A percentile compares a stretch with the other conserved stretches of the same genome.
phyloP scores from a whole-genome alignment of 129 eudicot genomes.

The Lactuca sativa region DNA sequence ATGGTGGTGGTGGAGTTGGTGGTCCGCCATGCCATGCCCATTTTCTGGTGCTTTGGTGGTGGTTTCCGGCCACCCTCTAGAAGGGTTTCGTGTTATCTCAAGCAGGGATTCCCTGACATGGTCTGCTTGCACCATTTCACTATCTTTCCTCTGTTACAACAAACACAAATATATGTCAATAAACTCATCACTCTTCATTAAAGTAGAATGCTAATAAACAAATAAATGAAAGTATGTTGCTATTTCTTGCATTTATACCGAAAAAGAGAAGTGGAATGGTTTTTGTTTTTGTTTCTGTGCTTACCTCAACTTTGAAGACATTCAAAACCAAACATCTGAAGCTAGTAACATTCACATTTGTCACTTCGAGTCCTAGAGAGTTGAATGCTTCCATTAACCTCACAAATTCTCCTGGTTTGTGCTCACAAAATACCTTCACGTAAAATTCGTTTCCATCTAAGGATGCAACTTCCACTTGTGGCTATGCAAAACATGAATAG shows the following conservation, averaged over 20 bases:
- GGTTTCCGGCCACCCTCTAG: conserved; percentile 50
- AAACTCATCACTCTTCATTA: neutral
- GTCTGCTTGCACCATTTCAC: conserved; percentile 78
- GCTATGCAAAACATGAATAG: conserved; percentile 41
- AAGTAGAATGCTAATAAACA: too few relatives aligned
- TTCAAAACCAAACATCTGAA: conserved; percentile 73
- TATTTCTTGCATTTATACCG: too few relatives aligned
- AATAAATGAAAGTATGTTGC: too few relatives aligned
- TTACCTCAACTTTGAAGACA: conserved; percentile 91
- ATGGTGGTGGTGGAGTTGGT: conserved; percentile 33
- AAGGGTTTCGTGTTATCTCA: conserved; percentile 65
- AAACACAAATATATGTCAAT: conserved; percentile 4
- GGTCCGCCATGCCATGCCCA: conserved; percentile 35
- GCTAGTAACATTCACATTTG: conserved; percentile 78
- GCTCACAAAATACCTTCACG: conserved; percentile 93
- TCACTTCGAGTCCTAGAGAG: conserved; percentile 74
- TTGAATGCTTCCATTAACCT: conserved; percentile 75
- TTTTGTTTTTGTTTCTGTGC: neutral
- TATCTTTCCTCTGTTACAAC: conserved; percentile 56
- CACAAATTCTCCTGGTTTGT: conserved; percentile 84
- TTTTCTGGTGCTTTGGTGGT: conserved; percentile 37
- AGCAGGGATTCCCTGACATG: conserved; percentile 79
- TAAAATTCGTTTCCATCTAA: conserved; percentile 87
- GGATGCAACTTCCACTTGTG: conserved; percentile 87
- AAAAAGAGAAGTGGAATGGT: neutral